Base-by-base conservation (phyloP, 2,329 filamentous ascomycete genomes). In the Aspergillus sp. region DNA sequence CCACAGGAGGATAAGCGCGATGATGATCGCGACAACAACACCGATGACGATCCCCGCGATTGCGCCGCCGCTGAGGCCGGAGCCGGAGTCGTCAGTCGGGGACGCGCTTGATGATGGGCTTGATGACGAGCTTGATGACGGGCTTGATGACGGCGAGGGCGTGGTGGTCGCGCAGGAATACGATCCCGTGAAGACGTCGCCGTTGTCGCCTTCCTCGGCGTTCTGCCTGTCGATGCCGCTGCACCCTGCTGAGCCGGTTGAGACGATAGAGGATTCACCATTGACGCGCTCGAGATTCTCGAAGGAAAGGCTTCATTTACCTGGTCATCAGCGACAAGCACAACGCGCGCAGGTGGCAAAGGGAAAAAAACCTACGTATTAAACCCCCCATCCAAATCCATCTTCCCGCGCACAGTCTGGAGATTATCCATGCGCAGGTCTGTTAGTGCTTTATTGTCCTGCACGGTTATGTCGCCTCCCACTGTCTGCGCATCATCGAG, bases 101-200 rank as follows among this genome's bases (percentile, higher is more conserved):
- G 56, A 55, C 3, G 61, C 57, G 71, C 13, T 66, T 63, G 34
- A 66, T 68, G 36, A 64, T 49, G 48, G 60, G n/a, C n/a, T n/a
- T n/a, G n/a, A n/a, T n/a, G n/a, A n/a, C n/a, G n/a, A n/a, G n/a
- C n/a, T n/a, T n/a, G n/a, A n/a, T n/a, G 56, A 55, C 3, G 61
- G 56, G 71, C 13, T 66, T 63, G 34, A 66, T 68, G 36, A 64
- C 51, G 48, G 60, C 64, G 3, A 72, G 59, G 22, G 61, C 59
- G 55, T 41, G 34, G 39, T 39, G 12, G 55, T 62, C 18, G 60
- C 52, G 54, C 69, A 71, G 5, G 58, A 59, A 47, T 67, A 69
- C 1, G 57, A 56, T 5, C 58, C 58, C 22, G 36, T 41, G 43
- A 63, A 70, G 20, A 52, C n/a, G 5, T 48, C 26, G 5, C 42